phyloP scores from a whole-genome alignment of 441 rosid species.

The Syzygium malaccense region DNA sequence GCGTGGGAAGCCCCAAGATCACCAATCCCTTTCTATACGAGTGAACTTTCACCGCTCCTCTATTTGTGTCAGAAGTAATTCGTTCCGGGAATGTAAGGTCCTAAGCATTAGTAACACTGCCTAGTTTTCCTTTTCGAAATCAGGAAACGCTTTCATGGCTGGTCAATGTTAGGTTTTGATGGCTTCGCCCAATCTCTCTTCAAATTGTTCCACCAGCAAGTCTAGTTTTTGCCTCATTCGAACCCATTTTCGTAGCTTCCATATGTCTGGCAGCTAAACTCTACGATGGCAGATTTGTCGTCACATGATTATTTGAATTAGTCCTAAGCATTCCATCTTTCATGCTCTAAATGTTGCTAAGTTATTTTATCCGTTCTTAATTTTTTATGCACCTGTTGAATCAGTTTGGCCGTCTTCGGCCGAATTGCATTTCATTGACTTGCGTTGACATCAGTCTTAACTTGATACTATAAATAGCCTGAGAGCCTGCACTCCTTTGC shows the following conservation, averaged over 20 bases:
- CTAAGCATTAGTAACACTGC: not conserved
- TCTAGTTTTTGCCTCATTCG: not conserved
- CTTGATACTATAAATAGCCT: not conserved
- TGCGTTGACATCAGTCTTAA: not conserved
- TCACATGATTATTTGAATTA: not conserved
- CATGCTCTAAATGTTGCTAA: not conserved
- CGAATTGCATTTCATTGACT: not conserved
- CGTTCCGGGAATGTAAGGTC: not conserved
- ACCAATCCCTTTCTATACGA: not conserved
- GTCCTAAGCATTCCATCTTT: not conserved
- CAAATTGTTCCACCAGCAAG: not conserved
- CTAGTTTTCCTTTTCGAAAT: not conserved
- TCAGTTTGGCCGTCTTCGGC: not conserved
- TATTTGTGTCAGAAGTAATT: not conserved
- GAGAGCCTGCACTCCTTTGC: not conserved
- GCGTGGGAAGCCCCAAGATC: not conserved
- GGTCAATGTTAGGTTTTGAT: not conserved
- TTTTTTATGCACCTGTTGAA: not conserved
- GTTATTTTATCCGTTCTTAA: not conserved
- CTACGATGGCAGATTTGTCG: not conserved
- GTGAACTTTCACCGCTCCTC: not conserved
- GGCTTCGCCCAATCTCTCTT: not conserved
- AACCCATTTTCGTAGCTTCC: not conserved
- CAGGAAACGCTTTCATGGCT: not conserved
- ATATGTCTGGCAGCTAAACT: not conserved